Evolutionary conservation across 176 grass and related monocot genomes (phyloP).

Genomic region (Elaeis guineensis): DNA sequence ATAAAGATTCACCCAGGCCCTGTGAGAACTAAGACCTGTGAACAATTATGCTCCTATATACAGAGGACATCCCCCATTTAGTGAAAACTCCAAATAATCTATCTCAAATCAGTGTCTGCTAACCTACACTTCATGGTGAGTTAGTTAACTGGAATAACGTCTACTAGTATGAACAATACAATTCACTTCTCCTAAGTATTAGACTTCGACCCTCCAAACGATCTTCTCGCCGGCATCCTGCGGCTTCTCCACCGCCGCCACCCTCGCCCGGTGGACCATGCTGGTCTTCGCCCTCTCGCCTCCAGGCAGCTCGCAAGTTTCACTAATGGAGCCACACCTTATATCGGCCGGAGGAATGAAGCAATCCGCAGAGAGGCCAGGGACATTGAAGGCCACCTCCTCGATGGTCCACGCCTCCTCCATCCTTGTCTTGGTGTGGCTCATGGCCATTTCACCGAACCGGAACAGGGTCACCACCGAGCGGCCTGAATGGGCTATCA

Average conservation of each 20-base stretch:
- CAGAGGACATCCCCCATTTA: conserved; percentile 19
- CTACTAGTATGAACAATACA: conserved; percentile 46
- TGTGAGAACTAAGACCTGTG: conserved; percentile 16
- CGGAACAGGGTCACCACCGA: conserved; percentile 77
- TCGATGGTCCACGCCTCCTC: conserved; percentile 94
- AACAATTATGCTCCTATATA: conserved; percentile 55
- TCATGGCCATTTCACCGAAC: conserved; percentile 87
- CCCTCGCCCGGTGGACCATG: conserved; percentile 22
- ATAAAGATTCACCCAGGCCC: conserved; percentile 51
- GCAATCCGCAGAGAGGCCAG: conserved; percentile 73
- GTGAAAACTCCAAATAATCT: conserved; percentile 1
- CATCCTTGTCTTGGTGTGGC: conserved; percentile 94
- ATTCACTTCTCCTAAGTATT: conserved; percentile 16
- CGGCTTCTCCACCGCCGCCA: neutral
- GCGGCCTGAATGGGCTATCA: conserved; percentile 70
- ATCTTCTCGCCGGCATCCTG: conserved; percentile 26
- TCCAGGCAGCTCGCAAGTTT: conserved; percentile 56
- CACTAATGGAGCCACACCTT: conserved; percentile 42
- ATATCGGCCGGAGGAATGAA: conserved; percentile 97
- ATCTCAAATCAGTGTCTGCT: too few relatives aligned
- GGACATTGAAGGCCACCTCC: conserved; percentile 94
- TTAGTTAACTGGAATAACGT: conserved; percentile 19
- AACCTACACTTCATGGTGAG: neutral
- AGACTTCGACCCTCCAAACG: conserved; percentile 62
- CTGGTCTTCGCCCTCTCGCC: conserved; percentile 26